phyloP scores from a whole-genome alignment of 192 early-diverging fungal species.

The Coemansia sp. region DNA sequence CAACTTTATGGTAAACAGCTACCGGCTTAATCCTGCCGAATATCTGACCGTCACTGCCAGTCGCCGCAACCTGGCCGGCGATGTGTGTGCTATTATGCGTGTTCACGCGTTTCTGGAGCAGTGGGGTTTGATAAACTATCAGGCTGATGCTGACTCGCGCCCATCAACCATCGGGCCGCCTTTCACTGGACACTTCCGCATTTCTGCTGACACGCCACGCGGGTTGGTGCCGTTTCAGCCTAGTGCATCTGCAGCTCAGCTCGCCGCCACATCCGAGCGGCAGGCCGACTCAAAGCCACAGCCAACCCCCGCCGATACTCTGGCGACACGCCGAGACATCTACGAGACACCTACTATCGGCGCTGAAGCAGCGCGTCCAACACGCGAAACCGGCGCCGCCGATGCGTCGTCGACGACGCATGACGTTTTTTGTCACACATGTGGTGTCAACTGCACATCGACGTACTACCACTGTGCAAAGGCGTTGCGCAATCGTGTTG shows the following conservation, averaged over 20 bases:
- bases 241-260: slow-evolving; percentile 28
- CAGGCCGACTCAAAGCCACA: slow-evolving; percentile 9
- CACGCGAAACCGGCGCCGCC: slow-evolving; percentile 33
- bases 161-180: slow-evolving; percentile 92
- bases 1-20: slow-evolving; percentile 98
- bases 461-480: slow-evolving; percentile 82
- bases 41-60: slow-evolving; percentile 98
- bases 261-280: slow-evolving; percentile 7
- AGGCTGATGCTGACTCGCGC: slow-evolving; percentile 89
- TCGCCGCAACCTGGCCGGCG: slow-evolving; percentile 92
- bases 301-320: slow-evolving; percentile 19
- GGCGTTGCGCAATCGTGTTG: slow-evolving; percentile 58
- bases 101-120: slow-evolving; percentile 99
- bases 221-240: slow-evolving; percentile 90
- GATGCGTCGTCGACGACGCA: slow-evolving; percentile 28
- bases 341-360: slow-evolving; percentile 52
- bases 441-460: slow-evolving; percentile 76
- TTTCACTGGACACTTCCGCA: slow-evolving; percentile 94
- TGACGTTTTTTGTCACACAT: slow-evolving; percentile 74
- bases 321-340: slow-evolving; percentile 63
- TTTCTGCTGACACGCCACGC: slow-evolving; percentile 93
- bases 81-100: slow-evolving; percentile 97
- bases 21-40: slow-evolving; percentile 91
- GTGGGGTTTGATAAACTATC: slow-evolving; percentile 99
- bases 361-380: slow-evolving; percentile 45